These are phyloP conservation scores for Immersiella caudata DNA, from an alignment of 495 filamentous ascomycete species.

Conservation along the genomic window DNA sequence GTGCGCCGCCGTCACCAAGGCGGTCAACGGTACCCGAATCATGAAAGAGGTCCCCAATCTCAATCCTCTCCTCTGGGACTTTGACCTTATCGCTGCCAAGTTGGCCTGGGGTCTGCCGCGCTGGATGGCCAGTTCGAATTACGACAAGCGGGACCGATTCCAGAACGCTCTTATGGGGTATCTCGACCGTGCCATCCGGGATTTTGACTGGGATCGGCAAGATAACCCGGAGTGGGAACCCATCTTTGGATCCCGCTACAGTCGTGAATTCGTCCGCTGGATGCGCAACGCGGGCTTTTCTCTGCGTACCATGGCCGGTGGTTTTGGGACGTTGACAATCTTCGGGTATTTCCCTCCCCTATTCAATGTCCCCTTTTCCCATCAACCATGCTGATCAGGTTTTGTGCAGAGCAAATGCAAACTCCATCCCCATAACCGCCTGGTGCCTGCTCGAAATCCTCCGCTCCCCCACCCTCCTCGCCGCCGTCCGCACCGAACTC, in stretches of 20 bases:
- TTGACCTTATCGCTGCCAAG: constrained; percentile 15
- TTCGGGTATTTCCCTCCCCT: constrained; percentile 21
- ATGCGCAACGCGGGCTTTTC: constrained; percentile 21
- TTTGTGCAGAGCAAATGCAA: constrained; percentile 37
- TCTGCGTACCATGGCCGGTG: constrained; percentile 5
- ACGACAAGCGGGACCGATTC: constrained; percentile 26
- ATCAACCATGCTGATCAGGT: too few relatives aligned
- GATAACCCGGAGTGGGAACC: constrained; percentile 34
- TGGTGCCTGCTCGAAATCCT: constrained; percentile 37
- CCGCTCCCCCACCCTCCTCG: constrained; percentile 27
- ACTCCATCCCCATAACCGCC: constrained; percentile 32
- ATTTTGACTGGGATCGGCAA: constrained; percentile 24
- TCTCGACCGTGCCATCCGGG: constrained; percentile 3
- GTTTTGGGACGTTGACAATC: not conserved
- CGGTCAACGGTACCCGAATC: constrained; percentile 26
- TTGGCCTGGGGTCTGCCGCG: constrained; percentile 29
- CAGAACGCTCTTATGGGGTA: constrained; percentile 15
- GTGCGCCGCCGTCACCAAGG: constrained; percentile 18
- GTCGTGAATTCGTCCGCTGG: constrained; percentile 19
- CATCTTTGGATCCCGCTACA: constrained; percentile 27
- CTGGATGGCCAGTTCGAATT: constrained; percentile 64
- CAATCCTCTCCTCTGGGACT: constrained; percentile 33
- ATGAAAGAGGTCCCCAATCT: constrained; percentile 25
- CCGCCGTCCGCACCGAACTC: constrained; percentile 27
- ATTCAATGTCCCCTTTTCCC: not conserved